Conservation (phyloP, 441 rosid genomes). For the Jatropha multifida region DNA sequence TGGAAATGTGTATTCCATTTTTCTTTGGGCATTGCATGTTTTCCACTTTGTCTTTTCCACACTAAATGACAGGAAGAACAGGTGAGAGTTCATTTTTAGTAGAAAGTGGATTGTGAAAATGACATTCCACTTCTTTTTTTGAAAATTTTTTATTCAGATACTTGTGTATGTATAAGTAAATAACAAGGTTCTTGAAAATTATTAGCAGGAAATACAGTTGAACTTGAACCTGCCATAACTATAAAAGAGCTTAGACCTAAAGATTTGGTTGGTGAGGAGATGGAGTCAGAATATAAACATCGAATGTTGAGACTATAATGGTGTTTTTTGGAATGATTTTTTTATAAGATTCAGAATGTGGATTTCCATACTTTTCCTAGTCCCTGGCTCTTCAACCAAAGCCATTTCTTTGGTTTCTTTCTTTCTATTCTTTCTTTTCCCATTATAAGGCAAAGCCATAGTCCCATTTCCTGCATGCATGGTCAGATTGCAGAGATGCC, state of each 20-base stretch:
- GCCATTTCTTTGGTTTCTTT: neutral
- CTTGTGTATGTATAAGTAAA: too few species aligned
- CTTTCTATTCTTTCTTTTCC: constrained; percentile 18
- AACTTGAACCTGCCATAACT: neutral
- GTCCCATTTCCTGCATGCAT: constrained; percentile 40
- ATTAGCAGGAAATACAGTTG: neutral
- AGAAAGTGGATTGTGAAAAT: constrained; percentile 4
- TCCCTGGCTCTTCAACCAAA: constrained; percentile 26
- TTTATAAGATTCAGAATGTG: constrained; percentile 23
- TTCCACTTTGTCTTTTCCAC: constrained; percentile 5
- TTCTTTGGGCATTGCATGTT: neutral
- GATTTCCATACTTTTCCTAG: constrained; percentile 31
- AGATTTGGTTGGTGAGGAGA: constrained; percentile 23
- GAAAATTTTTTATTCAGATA: too few species aligned
- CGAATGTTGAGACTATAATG: constrained; percentile 12
- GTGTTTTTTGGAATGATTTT: constrained; percentile 16
- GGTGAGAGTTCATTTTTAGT: neutral
- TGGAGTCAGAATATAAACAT: constrained; percentile 15
- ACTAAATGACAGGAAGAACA: neutral
- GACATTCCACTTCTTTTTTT: neutral
- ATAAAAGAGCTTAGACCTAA: constrained; percentile 3
- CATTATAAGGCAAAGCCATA: constrained; percentile 1
- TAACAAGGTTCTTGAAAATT: neutral
- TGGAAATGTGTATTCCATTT: neutral
- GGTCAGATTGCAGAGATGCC: constrained; percentile 30